Evolutionary conservation across 192 early-diverging fungal species (phyloP), one percentile per base, ranked within the genome.

Genomic region (Chytriomyces sp.): DNA sequence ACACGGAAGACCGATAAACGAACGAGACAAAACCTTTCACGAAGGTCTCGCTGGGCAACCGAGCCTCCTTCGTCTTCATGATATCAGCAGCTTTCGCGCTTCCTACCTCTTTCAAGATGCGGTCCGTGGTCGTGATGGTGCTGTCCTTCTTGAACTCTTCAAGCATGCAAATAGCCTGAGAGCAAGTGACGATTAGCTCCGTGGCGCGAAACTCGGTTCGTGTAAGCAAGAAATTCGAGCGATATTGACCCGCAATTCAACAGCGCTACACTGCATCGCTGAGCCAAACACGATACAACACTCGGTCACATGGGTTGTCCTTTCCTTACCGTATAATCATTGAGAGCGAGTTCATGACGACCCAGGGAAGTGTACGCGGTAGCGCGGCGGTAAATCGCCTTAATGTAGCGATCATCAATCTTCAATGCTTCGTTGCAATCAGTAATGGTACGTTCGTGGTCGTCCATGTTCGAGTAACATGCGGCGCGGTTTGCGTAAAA

Each of bases 401-500:
- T 98, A 75, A 94, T 84, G 71, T 98, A 99, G n/a, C 78, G 81
- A 33, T 88, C 84, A 80, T 99, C 93, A 40, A 95, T 82, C 67
- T 83, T 80, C 60, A 99, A 75, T 5, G 96, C 84, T 65, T 62
- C 26, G 59, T 85, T 91, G 77, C 93, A 94, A 78, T 98, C 96
- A 33, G 87, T 84, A 63, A 98, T 91, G 26, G 92, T 93, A 36
- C 86, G 80, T 2, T 88, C 86, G 73, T 90, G 83, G 62, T 93
- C 70, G 59, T 89, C 86, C 32, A 89, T 67, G 58, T 93, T 91
- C 0, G 89, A 87, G 71, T 92, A 93, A 78, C 95, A 96, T 7
- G 96, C 98, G 19, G 95, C 96, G 36, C 98, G 91, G 85, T 99
- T 99, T 68, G 91, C 91, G 82, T 87, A 98, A 73, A 91, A 98